Percentiles rank a stretch among this genome's conserved stretches.
Evolutionary conservation across 2,329 filamentous ascomycete species (phyloP).

Genomic region (Fusarium chlamydosporum): DNA sequence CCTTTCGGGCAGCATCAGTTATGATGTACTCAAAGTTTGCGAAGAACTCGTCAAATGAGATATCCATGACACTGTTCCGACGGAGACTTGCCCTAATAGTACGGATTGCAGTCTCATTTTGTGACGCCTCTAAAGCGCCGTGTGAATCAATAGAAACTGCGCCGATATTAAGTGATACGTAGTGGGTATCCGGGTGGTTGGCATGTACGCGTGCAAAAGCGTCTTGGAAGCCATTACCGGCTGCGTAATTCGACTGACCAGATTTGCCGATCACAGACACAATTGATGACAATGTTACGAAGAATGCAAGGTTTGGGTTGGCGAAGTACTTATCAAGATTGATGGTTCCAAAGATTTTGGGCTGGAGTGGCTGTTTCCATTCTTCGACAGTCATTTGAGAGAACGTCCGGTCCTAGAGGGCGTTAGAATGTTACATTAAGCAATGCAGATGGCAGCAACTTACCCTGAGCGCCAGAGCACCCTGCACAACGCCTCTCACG

Average conservation of each 20-base stretch:
- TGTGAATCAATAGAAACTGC: conserved; percentile 15
- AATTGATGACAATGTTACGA: conserved; percentile 12
- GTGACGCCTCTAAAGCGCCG: conserved; percentile 5
- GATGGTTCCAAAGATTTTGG: conserved; percentile 15
- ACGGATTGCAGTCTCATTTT: conserved; percentile 14
- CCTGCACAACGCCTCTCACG: conserved; percentile 10
- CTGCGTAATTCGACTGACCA: conserved; percentile 21
- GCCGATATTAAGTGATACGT: conserved; percentile 14
- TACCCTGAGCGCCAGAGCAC: conserved; percentile 10
- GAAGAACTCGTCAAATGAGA: conserved; percentile 15
- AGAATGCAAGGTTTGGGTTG: not conserved
- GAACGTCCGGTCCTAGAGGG: conserved; percentile 7
- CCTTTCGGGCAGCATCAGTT: not conserved
- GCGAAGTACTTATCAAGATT: conserved; percentile 16
- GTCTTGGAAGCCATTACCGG: conserved; percentile 16
- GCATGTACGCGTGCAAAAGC: conserved; percentile 4
- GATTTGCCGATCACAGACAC: conserved; percentile 21
- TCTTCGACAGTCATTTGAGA: conserved; percentile 17
- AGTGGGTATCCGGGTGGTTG: conserved; percentile 8
- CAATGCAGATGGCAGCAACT: rapidly evolving
- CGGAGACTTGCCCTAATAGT: conserved; percentile 9
- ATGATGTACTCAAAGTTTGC: conserved; percentile 11
- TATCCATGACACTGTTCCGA: conserved; percentile 19
- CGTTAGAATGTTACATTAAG: not conserved
- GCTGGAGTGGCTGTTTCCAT: conserved; percentile 15